These are phyloP conservation scores for Cocos nucifera DNA, from an alignment of 176 grass and related monocot genomes.

Conservation along the genomic window DNA sequence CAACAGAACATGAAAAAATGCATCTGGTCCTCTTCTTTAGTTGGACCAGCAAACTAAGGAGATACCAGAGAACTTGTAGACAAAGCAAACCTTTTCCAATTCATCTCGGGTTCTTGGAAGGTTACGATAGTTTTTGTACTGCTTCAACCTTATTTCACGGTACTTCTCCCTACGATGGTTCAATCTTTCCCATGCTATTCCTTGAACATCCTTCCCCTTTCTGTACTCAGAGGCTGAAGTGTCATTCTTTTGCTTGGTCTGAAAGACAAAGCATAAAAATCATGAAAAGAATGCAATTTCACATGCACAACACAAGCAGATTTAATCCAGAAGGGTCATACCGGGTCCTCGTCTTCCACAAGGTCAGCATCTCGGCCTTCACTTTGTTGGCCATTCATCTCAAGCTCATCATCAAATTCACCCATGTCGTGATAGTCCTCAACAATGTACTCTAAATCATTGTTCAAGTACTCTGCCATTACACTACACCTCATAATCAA, in stretches of 20 bases:
- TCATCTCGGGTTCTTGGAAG: conserved; percentile 7
- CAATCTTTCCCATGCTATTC: conserved; percentile 53
- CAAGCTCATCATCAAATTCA: conserved; percentile 24
- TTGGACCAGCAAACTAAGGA: too few species aligned
- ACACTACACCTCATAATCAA: conserved; percentile 2
- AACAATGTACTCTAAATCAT: conserved; percentile 35
- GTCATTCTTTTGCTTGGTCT: conserved; percentile 28
- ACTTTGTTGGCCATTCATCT: neutral
- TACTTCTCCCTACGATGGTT: conserved; percentile 39
- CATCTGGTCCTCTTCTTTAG: too few species aligned
- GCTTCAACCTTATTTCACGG: conserved; percentile 43
- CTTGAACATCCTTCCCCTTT: conserved; percentile 53
- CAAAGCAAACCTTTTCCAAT: conserved; percentile 13
- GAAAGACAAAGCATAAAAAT: conserved; percentile 7
- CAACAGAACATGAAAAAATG: too few species aligned
- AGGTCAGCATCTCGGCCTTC: neutral
- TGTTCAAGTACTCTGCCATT: conserved; percentile 33
- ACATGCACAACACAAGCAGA: neutral
- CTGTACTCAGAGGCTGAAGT: conserved; percentile 31
- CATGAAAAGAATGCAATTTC: neutral
- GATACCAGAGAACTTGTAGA: too few species aligned
- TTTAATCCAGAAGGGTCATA: conserved; percentile 7
- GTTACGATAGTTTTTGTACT: conserved; percentile 47
- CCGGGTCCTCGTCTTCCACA: conserved; percentile 5
- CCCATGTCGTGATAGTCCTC: conserved; percentile 11